Evolutionary conservation across 192 early-diverging fungal genomes (phyloP), one percentile per base, ranked within the genome.

Genomic region (Gryganskiella cystojenkinii): DNA sequence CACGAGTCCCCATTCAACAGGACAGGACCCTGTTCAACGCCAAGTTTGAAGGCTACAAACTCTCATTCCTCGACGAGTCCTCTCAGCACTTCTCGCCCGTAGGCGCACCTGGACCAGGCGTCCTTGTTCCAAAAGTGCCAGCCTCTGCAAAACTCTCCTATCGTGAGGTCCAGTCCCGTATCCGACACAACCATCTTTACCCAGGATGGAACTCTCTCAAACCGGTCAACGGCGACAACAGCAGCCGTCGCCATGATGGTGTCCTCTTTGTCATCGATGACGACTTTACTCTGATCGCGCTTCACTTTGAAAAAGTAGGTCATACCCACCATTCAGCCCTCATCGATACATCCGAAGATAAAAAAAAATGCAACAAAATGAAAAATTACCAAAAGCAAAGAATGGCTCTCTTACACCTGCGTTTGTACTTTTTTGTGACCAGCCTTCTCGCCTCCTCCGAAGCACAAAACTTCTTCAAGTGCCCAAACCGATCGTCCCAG

Each of bases 1-100:
- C 61, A 49, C 70, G 61, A 47, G 66, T 76, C 6, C 76, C 76
- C 30, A 79, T 70, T 60, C 76, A 49, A 3, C 63, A 73, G 4
- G 70, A 90, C 62, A 66, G 80, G 34, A 40, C 70, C 2, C 61
- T 89, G 15, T 61, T 91, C 34, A 91, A 93, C 45, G 67, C 85
- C 28, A 83, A 81, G 53, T 93, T 93, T 73, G 91, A 93, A 37
- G 90, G 92, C 1, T 93, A 93, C 74, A 92, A 91, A 57, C 79
- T 93, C 37, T 80, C 83, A 11, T 65, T 90, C 40, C 82, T 89
- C 22, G 81, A 83, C 33, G 80, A 84, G 15, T 66, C 66, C 7
- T 70, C 59, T 13, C 73, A 76, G 59, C 73, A 76, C 46, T 76
- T 76, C 58, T 64, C 67, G 19, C 28, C 58, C 4, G 69, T 76